Evolutionary conservation across 176 grass and related monocot genomes (phyloP), one percentile per base, ranked within the genome.

Genomic region (Chloris gayana): DNA sequence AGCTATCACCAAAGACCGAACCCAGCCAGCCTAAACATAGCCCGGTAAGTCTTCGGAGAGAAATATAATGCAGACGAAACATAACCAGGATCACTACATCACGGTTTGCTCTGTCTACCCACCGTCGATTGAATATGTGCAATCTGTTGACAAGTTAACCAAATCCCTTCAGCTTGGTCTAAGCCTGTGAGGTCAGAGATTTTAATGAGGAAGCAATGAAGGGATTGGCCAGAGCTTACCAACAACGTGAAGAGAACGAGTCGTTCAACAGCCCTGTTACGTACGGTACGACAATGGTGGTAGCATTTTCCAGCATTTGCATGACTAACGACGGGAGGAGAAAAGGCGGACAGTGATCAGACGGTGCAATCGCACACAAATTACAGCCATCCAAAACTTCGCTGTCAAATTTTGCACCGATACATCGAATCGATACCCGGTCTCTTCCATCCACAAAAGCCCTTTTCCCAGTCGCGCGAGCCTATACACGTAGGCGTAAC

Each of bases 401-500:
- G 18, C 17, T 54, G 19, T 33, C 13, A 64, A 64, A 32, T 19
- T 10, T 34, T 18, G 29, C 15, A 14, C 27, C 25, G 14, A 32
- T 14, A 2, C 3, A 45, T 45, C 17, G 1, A 41, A 15, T 18
- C 7, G 24, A 61, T 42, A 7, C 34, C 31, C 11, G 2, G 13
- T 19, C 57, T 15, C 24, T 63, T 77, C 38, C 58, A 22, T 47
- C 75, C 58, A 77, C 75, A 64, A 1, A 47, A 46, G 59, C 74
- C 59, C 29, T 77, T 64, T 63, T 22, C 58, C 21, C 38, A 29
- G 11, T 29, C 58, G 4, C n/a, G 9, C 58, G 3, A 61, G 12
- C 58, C 58, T 5, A 29, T 60, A 60, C 57, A 60, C 57, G 57
- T 60, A 27, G 0, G 9, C 49, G 1, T 24, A 24, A 24, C 22